Evolutionary conservation across 331 rosid species (phyloP).

Genomic region (Quercus tomentella): DNA sequence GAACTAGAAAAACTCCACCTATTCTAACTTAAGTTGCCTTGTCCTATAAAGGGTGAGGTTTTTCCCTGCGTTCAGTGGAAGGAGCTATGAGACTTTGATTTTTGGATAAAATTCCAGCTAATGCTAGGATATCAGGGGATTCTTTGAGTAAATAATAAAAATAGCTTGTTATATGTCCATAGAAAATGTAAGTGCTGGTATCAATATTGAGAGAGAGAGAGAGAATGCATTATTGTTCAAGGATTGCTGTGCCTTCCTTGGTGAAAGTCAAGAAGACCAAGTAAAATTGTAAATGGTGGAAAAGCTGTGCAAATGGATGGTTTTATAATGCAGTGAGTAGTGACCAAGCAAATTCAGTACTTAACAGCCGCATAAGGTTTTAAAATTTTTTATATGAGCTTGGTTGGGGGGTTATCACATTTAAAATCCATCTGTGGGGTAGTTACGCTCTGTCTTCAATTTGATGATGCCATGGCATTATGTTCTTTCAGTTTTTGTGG

Average conservation of each 20-base stretch:
- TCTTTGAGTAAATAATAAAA: background rate
- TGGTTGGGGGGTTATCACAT: background rate
- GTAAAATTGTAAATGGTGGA: background rate
- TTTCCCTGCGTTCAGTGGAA: background rate
- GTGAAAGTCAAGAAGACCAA: background rate
- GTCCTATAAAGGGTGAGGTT: background rate
- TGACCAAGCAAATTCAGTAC: background rate
- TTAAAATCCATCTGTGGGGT: background rate
- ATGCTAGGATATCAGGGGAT: background rate
- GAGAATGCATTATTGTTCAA: background rate
- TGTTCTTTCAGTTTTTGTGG: background rate
- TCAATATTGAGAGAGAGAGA: background rate
- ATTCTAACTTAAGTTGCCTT: background rate
- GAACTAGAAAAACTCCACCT: background rate
- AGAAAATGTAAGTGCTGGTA: background rate
- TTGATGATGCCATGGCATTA: background rate
- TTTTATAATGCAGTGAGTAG: background rate
- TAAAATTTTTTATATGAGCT: background rate
- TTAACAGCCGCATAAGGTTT: background rate
- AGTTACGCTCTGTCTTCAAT: background rate
- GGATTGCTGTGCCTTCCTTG: background rate
- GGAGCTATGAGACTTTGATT: too few species aligned
- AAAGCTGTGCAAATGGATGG: background rate
- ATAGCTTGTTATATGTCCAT: background rate
- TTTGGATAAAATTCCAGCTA: background rate